phyloP scores from a whole-genome alignment of 192 early-diverging fungal species.

The Chytriomyces hyalinus region DNA sequence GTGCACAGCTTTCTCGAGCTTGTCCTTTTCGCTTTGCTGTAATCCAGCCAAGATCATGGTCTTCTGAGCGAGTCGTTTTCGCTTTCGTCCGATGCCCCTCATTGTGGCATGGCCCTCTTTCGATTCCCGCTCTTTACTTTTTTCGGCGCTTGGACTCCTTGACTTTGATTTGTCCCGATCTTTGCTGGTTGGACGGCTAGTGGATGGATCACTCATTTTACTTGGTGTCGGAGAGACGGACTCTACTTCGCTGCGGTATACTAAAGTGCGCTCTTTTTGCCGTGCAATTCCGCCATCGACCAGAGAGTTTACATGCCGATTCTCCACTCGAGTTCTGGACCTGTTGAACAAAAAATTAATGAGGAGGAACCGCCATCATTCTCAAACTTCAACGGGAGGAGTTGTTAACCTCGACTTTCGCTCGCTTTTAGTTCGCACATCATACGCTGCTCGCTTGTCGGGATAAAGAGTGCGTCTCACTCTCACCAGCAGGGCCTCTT shows the following conservation, averaged over 20 bases:
- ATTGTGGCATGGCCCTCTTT: conserved; percentile 15
- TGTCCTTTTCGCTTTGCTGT: conserved; percentile 40
- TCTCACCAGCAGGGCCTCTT: conserved; percentile 27
- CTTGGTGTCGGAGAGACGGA: not conserved
- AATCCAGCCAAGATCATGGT: conserved; percentile 37
- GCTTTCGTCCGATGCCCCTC: conserved; percentile 35
- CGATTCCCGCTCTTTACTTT: conserved; percentile 19
- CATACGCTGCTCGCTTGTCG: conserved; percentile 30
- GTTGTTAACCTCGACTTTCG: not conserved
- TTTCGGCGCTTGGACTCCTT: conserved; percentile 28
- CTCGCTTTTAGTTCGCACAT: not conserved
- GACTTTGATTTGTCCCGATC: conserved; percentile 23
- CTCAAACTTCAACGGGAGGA: too few species aligned
- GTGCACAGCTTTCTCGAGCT: conserved; percentile 42
- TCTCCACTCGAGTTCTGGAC: not conserved
- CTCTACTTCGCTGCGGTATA: not conserved
- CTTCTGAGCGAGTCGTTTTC: conserved; percentile 29
- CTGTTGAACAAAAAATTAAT: not conserved
- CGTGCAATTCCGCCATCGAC: conserved; percentile 27
- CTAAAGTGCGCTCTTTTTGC: not conserved
- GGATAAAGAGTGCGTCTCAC: conserved; percentile 18
- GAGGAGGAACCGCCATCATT: too few species aligned
- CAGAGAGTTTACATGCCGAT: conserved; percentile 27
- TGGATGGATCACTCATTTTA: not conserved
- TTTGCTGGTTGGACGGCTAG: conserved; percentile 21